Percentiles rank a stretch among this genome's conserved stretches.
phyloP scores from a whole-genome alignment of 257 asterid species.

The Capsicum chinense region DNA sequence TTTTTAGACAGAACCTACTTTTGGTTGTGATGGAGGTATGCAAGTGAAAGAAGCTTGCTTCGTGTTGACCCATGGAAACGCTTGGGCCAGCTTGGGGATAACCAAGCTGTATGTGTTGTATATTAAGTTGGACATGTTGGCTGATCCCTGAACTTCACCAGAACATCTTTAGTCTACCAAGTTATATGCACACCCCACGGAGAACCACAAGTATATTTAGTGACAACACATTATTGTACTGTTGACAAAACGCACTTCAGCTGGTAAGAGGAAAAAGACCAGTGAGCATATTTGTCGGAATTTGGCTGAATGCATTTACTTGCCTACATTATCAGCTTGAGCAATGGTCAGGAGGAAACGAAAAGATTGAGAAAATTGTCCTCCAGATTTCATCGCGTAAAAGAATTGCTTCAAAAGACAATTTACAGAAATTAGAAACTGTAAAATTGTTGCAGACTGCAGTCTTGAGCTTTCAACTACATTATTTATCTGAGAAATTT shows the following conservation, averaged over 20 bases:
- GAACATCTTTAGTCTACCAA: background rate
- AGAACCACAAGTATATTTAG: background rate
- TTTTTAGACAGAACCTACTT: background rate
- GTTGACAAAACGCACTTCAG: slow-evolving; percentile 21
- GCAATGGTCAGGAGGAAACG: background rate
- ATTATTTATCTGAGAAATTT: background rate
- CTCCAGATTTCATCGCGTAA: background rate
- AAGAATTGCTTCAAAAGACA: background rate
- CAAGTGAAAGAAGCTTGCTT: background rate
- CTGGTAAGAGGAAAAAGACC: background rate
- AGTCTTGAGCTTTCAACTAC: background rate
- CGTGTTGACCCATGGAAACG: background rate
- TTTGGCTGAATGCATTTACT: background rate
- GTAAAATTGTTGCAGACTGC: background rate
- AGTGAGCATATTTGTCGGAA: background rate
- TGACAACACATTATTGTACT: slow-evolving; percentile 16
- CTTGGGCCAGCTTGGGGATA: background rate
- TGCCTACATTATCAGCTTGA: background rate
- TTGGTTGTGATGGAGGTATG: background rate
- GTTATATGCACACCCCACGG: background rate
- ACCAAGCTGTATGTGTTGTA: no score
- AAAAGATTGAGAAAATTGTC: background rate
- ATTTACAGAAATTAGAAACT: background rate
- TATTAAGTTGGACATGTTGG: background rate
- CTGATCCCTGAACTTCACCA: background rate